Base-by-base conservation (phyloP, 345 rosid genomes). In the Theobroma cacao region DNA sequence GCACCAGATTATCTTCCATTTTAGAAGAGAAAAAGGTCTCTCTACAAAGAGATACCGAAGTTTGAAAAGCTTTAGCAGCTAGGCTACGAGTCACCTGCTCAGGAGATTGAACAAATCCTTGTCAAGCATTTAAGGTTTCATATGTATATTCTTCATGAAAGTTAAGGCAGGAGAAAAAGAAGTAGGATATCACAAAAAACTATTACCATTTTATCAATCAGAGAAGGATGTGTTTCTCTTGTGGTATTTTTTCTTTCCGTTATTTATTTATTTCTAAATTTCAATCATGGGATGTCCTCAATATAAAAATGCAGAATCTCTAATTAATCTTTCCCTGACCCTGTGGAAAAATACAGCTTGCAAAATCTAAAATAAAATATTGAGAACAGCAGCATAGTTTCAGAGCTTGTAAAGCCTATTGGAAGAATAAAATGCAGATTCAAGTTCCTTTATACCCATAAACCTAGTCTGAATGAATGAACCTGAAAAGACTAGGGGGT, bases 21-120 rank as follows among this genome's bases (percentile, higher is more conserved):
- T 85, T 18, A 79, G 90, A 69, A 79, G 94, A 87, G 84, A 93
- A 93, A 80, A 93, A 93, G 31, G 98, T 93, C 78, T 95, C 96
- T 63, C 88, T 93, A 52, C 99, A 95, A 73, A 93, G 96, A 52
- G 96, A 79, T 75, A 92, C 85, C 56, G 91, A 90, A 67, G 91
- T 92, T 78, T 93, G 99, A 80, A 93, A 95, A 80, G 89, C 92
- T 80, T 93, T 92, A 50, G 93, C 95, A 59, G 96, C 97, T 87
- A 95, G 88, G 88, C 99, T 93, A 30, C 85, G 88, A 6, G 97
- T 93, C 74, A 93, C 97, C 97, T 95, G 84, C 67, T 77, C 84
- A 73, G 66, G 53, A 72, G 69, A 72, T 66, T 20, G 76, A 69
- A 75, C 18, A 7, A 55, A 68, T 63, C 36, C 1, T 61, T 11